Evolutionary conservation across 177 flowering plant genomes (phyloP).

Genomic region (Vitis hybrid): DNA sequence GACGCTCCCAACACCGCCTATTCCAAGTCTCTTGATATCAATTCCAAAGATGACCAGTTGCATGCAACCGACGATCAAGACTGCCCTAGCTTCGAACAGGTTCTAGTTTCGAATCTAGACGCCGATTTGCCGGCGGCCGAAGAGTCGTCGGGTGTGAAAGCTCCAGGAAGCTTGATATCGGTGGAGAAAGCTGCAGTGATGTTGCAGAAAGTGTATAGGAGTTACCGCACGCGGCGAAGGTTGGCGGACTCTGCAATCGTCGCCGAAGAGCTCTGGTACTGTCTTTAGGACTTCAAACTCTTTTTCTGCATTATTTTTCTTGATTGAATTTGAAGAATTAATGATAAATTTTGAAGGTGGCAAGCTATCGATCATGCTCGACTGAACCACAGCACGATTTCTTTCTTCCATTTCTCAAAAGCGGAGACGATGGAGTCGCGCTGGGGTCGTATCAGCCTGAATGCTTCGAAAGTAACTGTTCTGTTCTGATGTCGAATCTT

Average conservation of each 20-base stretch:
- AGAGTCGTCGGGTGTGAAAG: not conserved
- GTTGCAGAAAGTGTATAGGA: conserved; percentile 75
- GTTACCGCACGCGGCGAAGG: conserved; percentile 81
- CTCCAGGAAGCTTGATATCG: not conserved
- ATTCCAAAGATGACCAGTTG: no score
- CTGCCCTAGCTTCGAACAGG: no score
- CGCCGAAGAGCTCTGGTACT: conserved; percentile 80
- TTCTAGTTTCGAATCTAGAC: not conserved
- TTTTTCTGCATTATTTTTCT: not conserved
- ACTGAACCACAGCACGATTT: conserved; percentile 71
- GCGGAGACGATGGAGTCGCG: conserved; percentile 63
- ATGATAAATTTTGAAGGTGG: conserved; percentile 54
- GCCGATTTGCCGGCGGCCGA: not conserved
- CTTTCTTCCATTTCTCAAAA: conserved; percentile 65
- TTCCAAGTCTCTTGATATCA: not conserved
- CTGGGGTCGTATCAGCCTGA: conserved; percentile 65
- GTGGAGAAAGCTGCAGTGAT: conserved; percentile 47
- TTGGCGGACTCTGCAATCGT: conserved; percentile 87
- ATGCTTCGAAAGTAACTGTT: conserved; percentile 75
- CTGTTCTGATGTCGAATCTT: not conserved
- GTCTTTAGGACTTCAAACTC: not conserved
- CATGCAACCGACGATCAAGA: no score
- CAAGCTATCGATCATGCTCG: conserved; percentile 75
- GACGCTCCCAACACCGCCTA: not conserved
- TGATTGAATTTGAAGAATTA: not conserved